These are phyloP conservation scores for Xanthoconium purpureum DNA, from an alignment of 768 basidiomycete species.

Conservation along the genomic window DNA sequence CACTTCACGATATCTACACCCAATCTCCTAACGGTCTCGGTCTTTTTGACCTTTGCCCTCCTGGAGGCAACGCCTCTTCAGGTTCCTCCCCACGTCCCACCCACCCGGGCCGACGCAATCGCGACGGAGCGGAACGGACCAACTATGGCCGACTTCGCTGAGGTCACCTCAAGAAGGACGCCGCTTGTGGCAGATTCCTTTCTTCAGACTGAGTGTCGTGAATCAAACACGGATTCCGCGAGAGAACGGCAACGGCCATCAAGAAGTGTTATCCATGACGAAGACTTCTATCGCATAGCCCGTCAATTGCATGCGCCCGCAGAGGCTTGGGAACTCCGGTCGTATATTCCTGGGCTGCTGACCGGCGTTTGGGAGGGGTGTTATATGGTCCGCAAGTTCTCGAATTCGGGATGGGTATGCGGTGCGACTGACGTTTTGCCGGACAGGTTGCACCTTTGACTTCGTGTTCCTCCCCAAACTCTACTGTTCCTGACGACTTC, in stretches of 20 bases:
- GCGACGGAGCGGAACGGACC: constrained; percentile 47
- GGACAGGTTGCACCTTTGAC: constrained; percentile 29
- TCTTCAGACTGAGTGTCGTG: constrained; percentile 23
- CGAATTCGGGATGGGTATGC: constrained; percentile 10
- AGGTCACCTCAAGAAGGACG: constrained; percentile 41
- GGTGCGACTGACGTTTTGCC: constrained; percentile 14
- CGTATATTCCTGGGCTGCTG: constrained; percentile 44
- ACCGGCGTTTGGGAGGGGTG: constrained; percentile 61
- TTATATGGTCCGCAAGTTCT: constrained; percentile 46
- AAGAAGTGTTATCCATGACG: constrained; percentile 34
- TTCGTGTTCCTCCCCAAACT: constrained; percentile 11
- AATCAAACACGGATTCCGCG: constrained; percentile 31
- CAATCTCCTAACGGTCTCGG: constrained; percentile 42
- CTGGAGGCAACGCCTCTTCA: constrained; percentile 44
- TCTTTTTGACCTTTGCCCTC: constrained; percentile 52
- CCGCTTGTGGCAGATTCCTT: constrained; percentile 49
- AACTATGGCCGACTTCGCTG: constrained; percentile 50
- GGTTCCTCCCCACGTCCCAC: constrained; percentile 50
- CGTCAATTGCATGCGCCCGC: constrained; percentile 10
- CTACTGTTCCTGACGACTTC: constrained; percentile 30
- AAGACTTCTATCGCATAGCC: constrained; percentile 38
- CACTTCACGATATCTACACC: constrained; percentile 31
- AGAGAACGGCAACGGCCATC: constrained; percentile 32
- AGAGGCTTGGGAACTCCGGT: constrained; percentile 26
- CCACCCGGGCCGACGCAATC: constrained; percentile 44